These are phyloP conservation scores for Flaveria brownii DNA, from an alignment of 129 eudicot genomes.

Conservation along the genomic window DNA sequence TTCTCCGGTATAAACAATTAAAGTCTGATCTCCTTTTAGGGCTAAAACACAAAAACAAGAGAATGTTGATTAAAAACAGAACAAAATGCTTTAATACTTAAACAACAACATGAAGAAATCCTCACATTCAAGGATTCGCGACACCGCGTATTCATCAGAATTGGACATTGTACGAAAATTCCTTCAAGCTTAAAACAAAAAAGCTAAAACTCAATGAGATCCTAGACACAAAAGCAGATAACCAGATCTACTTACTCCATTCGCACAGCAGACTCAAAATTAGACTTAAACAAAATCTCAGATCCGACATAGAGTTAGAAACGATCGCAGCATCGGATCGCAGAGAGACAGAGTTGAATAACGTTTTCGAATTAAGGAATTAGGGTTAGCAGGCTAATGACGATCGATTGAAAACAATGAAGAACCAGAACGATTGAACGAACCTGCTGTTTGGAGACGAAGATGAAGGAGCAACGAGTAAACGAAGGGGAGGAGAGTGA, in stretches of 20 bases:
- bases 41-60: background rate
- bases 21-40: background rate
- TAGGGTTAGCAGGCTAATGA: background rate
- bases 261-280: background rate
- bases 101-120: background rate
- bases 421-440: too few species aligned
- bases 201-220: background rate
- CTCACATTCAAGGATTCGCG: background rate
- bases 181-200: background rate
- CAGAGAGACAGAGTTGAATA: background rate
- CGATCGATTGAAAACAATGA: background rate
- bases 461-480: too few species aligned
- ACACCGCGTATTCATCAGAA: background rate
- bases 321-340: background rate
- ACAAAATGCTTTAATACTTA: background rate
- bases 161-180: background rate
- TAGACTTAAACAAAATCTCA: background rate
- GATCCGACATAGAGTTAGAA: background rate
- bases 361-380: background rate
- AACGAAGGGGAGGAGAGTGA: too few species aligned
- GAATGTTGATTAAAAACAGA: background rate
- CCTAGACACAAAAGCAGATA: background rate
- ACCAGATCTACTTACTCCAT: background rate
- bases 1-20: background rate
- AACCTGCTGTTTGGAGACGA: too few species aligned